phyloP scores from a whole-genome alignment of 2,329 filamentous ascomycete species.

The Sporothrix luriei region DNA sequence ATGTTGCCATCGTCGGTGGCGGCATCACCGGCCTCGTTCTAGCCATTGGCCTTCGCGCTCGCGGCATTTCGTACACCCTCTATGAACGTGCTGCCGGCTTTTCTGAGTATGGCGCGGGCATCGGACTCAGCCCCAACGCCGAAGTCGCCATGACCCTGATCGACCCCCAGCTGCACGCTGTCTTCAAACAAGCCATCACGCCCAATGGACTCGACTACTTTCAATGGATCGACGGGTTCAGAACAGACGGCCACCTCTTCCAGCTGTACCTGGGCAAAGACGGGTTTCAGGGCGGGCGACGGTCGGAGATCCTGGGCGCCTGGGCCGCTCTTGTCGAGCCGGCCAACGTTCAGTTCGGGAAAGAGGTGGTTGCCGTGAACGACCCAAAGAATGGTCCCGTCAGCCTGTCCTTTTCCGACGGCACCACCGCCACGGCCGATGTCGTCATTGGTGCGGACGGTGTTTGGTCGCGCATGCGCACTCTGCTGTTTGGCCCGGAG shows the following conservation, averaged over 20 bases:
- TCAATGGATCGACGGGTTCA: slow-evolving; percentile 48
- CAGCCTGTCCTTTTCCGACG: slow-evolving; percentile 42
- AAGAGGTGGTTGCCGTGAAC: slow-evolving; percentile 42
- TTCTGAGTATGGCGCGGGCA: slow-evolving; percentile 54
- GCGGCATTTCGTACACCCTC: slow-evolving; percentile 48
- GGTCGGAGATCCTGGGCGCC: slow-evolving; percentile 48
- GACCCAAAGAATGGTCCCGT: slow-evolving; percentile 26
- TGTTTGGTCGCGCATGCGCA: slow-evolving; percentile 59
- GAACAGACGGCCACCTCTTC: slow-evolving; percentile 41
- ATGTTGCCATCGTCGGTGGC: slow-evolving; percentile 54
- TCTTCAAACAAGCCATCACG: slow-evolving; percentile 46
- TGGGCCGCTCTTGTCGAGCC: slow-evolving; percentile 43
- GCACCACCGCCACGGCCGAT: slow-evolving; percentile 41
- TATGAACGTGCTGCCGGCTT: slow-evolving; percentile 52
- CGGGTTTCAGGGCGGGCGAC: slow-evolving; percentile 48
- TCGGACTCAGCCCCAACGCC: slow-evolving; percentile 57
- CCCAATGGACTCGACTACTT: slow-evolving; percentile 49
- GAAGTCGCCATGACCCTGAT: slow-evolving; percentile 50
- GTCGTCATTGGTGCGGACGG: slow-evolving; percentile 64
- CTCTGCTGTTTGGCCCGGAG: slow-evolving; percentile 54
- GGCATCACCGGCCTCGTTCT: slow-evolving; percentile 56
- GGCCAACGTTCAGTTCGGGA: slow-evolving; percentile 42
- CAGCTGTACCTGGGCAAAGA: slow-evolving; percentile 47
- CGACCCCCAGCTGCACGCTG: slow-evolving; percentile 45
- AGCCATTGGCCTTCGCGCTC: slow-evolving; percentile 51